A percentile compares a stretch with the other conserved stretches of the same genome.
phyloP scores from a whole-genome alignment of 177 flowering plant species.

The Vitis hybrid region DNA sequence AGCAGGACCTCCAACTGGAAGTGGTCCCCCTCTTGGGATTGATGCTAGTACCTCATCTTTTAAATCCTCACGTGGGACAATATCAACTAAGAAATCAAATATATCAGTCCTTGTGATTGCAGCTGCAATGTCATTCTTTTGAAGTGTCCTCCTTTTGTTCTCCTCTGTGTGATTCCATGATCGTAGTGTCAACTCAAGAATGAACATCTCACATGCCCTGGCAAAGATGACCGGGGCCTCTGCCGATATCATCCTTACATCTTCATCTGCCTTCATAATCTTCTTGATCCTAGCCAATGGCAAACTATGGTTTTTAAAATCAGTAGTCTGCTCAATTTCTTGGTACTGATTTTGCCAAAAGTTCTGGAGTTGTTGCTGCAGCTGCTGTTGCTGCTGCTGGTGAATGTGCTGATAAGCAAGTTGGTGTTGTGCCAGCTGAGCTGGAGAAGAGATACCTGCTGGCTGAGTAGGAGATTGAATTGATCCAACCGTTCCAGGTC shows the following conservation, averaged over 20 bases:
- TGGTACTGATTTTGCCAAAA: constrained; percentile 68
- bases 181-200: constrained; percentile 67
- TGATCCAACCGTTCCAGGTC: constrained; percentile 22
- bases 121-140: constrained; percentile 81
- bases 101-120: constrained; percentile 77
- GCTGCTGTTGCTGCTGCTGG: constrained; percentile 63
- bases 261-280: constrained; percentile 86
- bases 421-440: constrained; percentile 60
- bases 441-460: constrained; percentile 27
- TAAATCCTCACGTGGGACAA: constrained; percentile 74
- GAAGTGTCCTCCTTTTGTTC: constrained; percentile 74
- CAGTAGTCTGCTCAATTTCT: constrained; percentile 64
- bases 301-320: constrained; percentile 75
- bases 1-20: constrained; percentile 51
- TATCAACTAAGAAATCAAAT: constrained; percentile 78
- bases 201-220: constrained; percentile 86
- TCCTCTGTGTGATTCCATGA: constrained; percentile 85
- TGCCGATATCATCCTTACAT: constrained; percentile 81
- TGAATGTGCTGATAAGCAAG: constrained; percentile 65
- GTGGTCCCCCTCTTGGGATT: constrained; percentile 44
- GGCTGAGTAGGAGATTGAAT: constrained; percentile 27
- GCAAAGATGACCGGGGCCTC: constrained; percentile 82
- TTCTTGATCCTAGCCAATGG: constrained; percentile 83
- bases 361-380: constrained; percentile 61
- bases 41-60: constrained; percentile 64